Base-by-base conservation (phyloP, 2,329 filamentous ascomycete species). In the Colletotrichum limetticola region DNA sequence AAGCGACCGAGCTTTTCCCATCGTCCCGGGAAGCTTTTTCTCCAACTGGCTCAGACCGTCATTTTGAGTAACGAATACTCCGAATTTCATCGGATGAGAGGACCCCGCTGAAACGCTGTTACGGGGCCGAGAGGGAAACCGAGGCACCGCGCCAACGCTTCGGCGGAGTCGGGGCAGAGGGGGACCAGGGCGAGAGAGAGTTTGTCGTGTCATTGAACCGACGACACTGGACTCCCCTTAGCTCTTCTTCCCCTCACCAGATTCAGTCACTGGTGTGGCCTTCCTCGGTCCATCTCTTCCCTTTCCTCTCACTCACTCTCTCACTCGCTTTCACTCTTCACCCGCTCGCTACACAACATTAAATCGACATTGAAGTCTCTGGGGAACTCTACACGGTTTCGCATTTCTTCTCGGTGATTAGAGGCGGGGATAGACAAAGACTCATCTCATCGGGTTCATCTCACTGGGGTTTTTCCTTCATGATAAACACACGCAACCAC, bases 71-170 rank as follows among this genome's bases (percentile, higher is more conserved):
- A 65, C 55, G 28, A 32, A 37, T 22, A 9, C 57, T 46, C 32
- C 46, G 16, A 57, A 35, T 5, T 42, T 42, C n/a, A 60, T 72
- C 60, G 66, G 60, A 65, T 46, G 66, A 42, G 49, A 37, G 26
- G 68, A 35, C 32, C 42, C 42, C 66, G 60, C 70, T 70, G 70
- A 72, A 70, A 49, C 42, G 19, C 42, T n/a, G 19, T 49, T n/a
- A 49, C 42, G 42, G 42, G 42, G 16, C 42, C 42, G 42, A 49
- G 37, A 49, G 42, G 42, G 19, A 49, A 11, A n/a, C 42, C 42
- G 42, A 49, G 42, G 42, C 42, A 49, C 46, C 26, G 55, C 42
- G 22, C 53, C 53, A 32, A 30, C 42, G 46, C 30, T 37, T 37
- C 53, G 42, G 19, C 52, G 12, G n/a, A 53, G 24, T 58, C 59